Conservation (phyloP, 345 rosid species). For the Laguncularia racemosa region DNA sequence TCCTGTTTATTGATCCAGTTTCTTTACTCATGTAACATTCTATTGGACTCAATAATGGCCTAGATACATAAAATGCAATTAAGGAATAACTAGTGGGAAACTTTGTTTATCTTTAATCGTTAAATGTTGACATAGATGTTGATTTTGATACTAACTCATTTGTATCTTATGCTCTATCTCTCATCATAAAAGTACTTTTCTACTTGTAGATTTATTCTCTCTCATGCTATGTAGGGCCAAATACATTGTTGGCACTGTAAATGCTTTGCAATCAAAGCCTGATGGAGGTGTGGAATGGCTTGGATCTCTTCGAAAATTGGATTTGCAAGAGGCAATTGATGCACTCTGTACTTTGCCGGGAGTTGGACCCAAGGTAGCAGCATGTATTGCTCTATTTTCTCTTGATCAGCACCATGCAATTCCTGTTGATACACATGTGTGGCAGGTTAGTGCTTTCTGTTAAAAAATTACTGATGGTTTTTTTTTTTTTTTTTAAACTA, state of each 20-base stretch:
- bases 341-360: constrained; percentile 85
- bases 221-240: constrained; percentile 57
- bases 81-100: too few species aligned
- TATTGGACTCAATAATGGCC: too few species aligned
- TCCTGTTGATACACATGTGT: constrained; percentile 96
- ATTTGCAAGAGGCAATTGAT: constrained; percentile 52
- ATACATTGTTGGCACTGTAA: constrained; percentile 60
- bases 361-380: constrained; percentile 92
- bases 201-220: background rate
- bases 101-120: too few species aligned
- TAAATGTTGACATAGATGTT: too few species aligned
- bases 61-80: too few species aligned
- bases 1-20: too few species aligned
- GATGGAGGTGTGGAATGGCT: constrained; percentile 85
- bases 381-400: constrained; percentile 87
- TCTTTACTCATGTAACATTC: too few species aligned
- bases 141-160: too few species aligned
- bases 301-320: constrained; percentile 59
- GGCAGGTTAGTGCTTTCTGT: constrained; percentile 52
- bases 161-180: too few species aligned
- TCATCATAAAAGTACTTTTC: too few species aligned
- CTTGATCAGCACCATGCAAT: constrained; percentile 90
- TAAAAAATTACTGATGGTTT: background rate
- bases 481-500: background rate
- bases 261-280: constrained; percentile 59